Conservation (phyloP, 1,139 yeast genomes). For the Citeromyces siamensis region DNA sequence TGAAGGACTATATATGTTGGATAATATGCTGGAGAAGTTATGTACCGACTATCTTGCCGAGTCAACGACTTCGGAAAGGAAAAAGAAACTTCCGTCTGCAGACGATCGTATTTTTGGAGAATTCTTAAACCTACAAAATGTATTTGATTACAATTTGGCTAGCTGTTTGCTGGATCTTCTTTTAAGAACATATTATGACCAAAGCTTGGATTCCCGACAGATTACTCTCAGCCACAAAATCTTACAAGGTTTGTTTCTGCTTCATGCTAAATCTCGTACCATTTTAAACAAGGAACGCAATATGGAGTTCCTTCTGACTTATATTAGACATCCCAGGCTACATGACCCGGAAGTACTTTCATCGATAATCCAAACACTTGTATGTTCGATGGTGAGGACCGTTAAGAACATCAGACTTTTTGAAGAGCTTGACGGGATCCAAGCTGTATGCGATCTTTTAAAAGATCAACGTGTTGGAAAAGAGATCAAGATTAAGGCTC, state of each 20-base stretch:
- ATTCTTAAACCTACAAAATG: conserved; percentile 38
- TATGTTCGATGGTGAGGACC: conserved; percentile 47
- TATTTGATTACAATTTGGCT: conserved; percentile 34
- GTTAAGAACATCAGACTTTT: conserved; percentile 45
- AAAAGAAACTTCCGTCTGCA: conserved; percentile 17
- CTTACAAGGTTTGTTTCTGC: conserved; percentile 48
- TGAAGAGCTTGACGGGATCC: conserved; percentile 49
- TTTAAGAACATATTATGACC: conserved; percentile 7
- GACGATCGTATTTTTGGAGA: conserved; percentile 21
- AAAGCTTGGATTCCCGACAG: conserved; percentile 7
- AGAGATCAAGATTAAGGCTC: conserved; percentile 41
- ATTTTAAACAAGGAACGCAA: conserved; percentile 24
- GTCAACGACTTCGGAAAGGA: conserved; percentile 6
- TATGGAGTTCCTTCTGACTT: conserved; percentile 15
- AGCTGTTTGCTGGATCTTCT: conserved; percentile 21
- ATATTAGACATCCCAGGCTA: neutral
- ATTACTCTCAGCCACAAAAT: conserved; percentile 24
- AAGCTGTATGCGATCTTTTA: conserved; percentile 32
- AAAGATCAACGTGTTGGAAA: conserved; percentile 22
- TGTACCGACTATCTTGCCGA: conserved; percentile 7
- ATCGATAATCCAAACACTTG: conserved; percentile 42
- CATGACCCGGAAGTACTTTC: conserved; percentile 20
- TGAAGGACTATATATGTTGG: conserved; percentile 13
- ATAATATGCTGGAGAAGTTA: conserved; percentile 12
- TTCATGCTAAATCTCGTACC: conserved; percentile 46